phyloP scores from a whole-genome alignment of 257 asterid genomes.

The Datura wrightii region DNA sequence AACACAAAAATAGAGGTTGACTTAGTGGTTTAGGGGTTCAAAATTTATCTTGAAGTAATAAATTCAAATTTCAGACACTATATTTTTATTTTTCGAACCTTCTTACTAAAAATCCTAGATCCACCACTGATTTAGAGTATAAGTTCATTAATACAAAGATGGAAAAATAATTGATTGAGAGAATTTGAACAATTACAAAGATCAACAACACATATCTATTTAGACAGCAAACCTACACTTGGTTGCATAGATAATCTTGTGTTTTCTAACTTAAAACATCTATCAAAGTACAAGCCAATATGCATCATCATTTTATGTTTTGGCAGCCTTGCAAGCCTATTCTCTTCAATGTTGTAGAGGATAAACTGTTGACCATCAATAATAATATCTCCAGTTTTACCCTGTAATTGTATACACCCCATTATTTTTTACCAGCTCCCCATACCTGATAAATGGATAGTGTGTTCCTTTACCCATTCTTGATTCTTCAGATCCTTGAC shows the following conservation, averaged over 20 bases:
- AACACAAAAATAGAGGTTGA: too few relatives aligned
- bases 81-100: too few relatives aligned
- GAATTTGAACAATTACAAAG: neutral
- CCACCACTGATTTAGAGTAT: too few relatives aligned
- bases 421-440: neutral
- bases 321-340: neutral
- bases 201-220: neutral
- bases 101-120: too few relatives aligned
- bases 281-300: conserved; percentile 7
- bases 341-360: conserved; percentile 10
- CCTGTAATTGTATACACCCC: neutral
- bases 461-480: conserved; percentile 9
- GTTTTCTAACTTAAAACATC: neutral
- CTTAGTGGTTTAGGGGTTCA: too few relatives aligned
- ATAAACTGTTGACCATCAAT: neutral
- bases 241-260: neutral
- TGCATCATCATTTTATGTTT: neutral
- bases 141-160: neutral
- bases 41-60: too few relatives aligned
- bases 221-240: neutral
- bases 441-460: neutral
- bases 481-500: neutral
- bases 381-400: neutral
- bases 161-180: neutral
- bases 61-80: too few relatives aligned